A percentile compares a stretch with the other conserved stretches of the same genome.
These are phyloP conservation scores for Backusella liffmaniae DNA, from an alignment of 192 early-diverging fungal genomes.

Conservation along the genomic window DNA sequence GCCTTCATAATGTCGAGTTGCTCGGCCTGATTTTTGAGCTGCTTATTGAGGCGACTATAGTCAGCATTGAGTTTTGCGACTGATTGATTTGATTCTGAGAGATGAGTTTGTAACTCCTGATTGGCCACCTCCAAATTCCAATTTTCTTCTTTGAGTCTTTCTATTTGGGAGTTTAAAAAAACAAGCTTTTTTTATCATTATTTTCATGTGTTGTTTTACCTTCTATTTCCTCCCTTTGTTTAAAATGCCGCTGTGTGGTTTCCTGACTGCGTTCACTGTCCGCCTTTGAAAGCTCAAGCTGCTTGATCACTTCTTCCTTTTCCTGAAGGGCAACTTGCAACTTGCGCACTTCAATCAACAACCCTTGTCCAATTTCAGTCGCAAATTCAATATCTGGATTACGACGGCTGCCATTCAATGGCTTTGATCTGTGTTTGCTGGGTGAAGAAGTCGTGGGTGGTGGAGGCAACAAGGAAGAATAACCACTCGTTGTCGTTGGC, in stretches of 20 bases:
- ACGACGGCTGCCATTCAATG: conserved; percentile 10
- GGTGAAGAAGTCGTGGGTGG: conserved; percentile 16
- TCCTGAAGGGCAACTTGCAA: conserved; percentile 42
- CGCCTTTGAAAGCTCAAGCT: conserved; percentile 42
- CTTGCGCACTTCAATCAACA: conserved; percentile 41
- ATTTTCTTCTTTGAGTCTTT: conserved; percentile 50
- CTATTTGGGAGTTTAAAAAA: conserved; percentile 29
- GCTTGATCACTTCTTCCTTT: conserved; percentile 38
- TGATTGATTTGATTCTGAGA: conserved; percentile 40
- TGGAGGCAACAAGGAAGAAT: conserved; percentile 17
- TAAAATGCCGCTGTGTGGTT: conserved; percentile 12
- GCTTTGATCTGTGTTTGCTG: conserved; percentile 22
- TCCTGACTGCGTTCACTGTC: conserved; percentile 54
- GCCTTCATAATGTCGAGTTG: conserved; percentile 59
- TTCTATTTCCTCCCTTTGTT: conserved; percentile 46
- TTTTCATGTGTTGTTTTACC: conserved; percentile 33
- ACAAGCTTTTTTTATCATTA: conserved; percentile 2
- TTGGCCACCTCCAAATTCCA: conserved; percentile 55
- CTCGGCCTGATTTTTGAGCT: conserved; percentile 52
- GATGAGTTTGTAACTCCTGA: conserved; percentile 42
- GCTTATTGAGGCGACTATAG: conserved; percentile 50
- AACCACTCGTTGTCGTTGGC: conserved; percentile 1
- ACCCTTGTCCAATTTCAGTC: conserved; percentile 43
- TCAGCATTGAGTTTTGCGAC: conserved; percentile 47
- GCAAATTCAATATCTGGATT: conserved; percentile 44